Base-by-base conservation (phyloP, 805 yeast species). In the Lipomyces chichibuensis region DNA sequence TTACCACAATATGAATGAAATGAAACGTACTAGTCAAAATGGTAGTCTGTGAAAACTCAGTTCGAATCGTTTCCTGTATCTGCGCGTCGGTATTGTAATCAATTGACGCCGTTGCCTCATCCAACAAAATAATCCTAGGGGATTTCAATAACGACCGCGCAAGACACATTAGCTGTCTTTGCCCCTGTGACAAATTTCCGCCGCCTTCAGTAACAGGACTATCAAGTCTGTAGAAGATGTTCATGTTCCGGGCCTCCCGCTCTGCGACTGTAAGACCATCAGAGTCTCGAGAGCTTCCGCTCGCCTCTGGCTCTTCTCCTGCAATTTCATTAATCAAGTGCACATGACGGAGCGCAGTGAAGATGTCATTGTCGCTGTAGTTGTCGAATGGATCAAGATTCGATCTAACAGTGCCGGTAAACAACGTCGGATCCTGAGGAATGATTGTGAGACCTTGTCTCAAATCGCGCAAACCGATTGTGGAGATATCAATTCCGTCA, bases 41-140 rank as follows among this genome's bases (percentile, higher is more conserved):
- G 0, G 97, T 91, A 70, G 95, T 87, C 35, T 84, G 78, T 1
- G 78, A 63, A 74, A 91, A 91, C 75, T 90, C 92, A 13, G 80
- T 80, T 33, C 85, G 80, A 66, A 88, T 90, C 2, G 96, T 89
- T n/a, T 80, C 72, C 76, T 91, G 97, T 70, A 91, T 89, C 75
- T 84, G 85, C 3, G 89, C 82, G 77, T 91, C 97, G 0, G 97
- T 91, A 73, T 88, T 91, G 74, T 90, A 91, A 78, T 91, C 97
- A 70, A 91, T 80, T 4, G 83, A 80, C 2, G 83, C 83, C 4
- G 91, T 87, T 4, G 91, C 97, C 79, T 91, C 97, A 74, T 92
- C 97, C 65, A 91, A 78, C 25, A 92, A 82, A 69, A 92, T 80
- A 23, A 92, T 87, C 71, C 84, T 88, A 0, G 96, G 89, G 23